Base-by-base conservation (phyloP, 768 basidiomycete species). In the Daedaleopsis nitida region DNA sequence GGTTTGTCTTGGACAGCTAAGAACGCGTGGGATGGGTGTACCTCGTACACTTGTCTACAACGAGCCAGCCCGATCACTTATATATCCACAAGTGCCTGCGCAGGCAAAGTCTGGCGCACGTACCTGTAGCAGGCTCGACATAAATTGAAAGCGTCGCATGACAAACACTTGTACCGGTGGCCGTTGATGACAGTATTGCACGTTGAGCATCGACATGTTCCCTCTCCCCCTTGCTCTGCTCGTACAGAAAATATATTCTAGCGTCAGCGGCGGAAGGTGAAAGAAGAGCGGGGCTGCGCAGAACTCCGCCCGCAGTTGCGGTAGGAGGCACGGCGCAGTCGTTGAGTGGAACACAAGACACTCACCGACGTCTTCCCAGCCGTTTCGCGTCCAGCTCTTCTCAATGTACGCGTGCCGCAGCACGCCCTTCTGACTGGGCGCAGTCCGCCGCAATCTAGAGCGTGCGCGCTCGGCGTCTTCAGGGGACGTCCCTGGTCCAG, bases 361-460 rank as follows among this genome's bases (percentile, higher is more conserved):
- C 89, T 63, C 69, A 94, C 94, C 92, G 55, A 97, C 87, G 69
- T 94, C 91, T 59, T 86, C 86, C 96, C 96, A 97, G 1, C 92
- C 91, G 44, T 77, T 75, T 35, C 82, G 82, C 1, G 87, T 87
- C 96, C 95, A 97, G 2, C 90, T 81, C 72, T 91, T 91, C 75
- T 96, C 95, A 47, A 84, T 74, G 70, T 90, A 98, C 1, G 91
- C 88, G 71, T 98, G 95, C 12, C 95, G 82, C 51, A 89, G 73
- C 62, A 89, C 83, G 14, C 91, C 91, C 72, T 91, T 92, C 66
- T 77, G 77, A 52, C 83, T 85, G 1, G 91, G 89, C 1, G 88
- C 86, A 34, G 86, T 83, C 39, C 90, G 78, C 63, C 84, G 75
- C 84, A 86, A 84, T 61, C 82, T 79, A n/a, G 82, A 83, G 59